Evolutionary conservation across 148 eudicot species (phyloP).

Genomic region (Rhododendron simsii): DNA sequence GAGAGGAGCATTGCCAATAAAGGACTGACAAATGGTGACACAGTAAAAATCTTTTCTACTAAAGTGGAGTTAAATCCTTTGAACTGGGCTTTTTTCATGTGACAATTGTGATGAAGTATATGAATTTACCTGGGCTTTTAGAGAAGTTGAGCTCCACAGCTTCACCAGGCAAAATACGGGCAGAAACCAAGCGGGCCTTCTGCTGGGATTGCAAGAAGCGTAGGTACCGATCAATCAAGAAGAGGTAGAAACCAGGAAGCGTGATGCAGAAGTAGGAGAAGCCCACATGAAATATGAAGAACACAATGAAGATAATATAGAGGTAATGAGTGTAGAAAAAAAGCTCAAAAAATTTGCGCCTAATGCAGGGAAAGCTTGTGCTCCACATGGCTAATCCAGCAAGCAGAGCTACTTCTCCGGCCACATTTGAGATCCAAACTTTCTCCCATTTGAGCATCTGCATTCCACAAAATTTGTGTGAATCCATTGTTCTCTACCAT

Average conservation of each 20-base stretch:
- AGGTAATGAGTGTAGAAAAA: constrained; percentile 53
- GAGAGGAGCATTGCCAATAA: too few relatives aligned
- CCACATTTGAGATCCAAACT: constrained; percentile 29
- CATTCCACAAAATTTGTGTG: constrained; percentile 12
- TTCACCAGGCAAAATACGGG: constrained; percentile 48
- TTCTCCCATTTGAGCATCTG: constrained; percentile 40
- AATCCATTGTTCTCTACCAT: background rate
- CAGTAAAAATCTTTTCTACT: background rate
- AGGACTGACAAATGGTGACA: background rate
- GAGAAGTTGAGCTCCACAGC: constrained; percentile 75
- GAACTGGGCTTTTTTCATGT: background rate
- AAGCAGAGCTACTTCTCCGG: constrained; percentile 42
- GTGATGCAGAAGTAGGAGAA: constrained; percentile 27
- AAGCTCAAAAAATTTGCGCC: constrained; percentile 47
- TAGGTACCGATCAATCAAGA: constrained; percentile 44
- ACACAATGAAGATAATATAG: constrained; percentile 35
- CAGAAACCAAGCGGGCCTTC: constrained; percentile 34
- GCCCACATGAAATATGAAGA: constrained; percentile 41
- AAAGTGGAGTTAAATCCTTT: background rate
- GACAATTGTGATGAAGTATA: background rate
- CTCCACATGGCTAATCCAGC: constrained; percentile 44
- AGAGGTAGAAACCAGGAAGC: constrained; percentile 48
- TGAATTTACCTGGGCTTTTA: constrained; percentile 35
- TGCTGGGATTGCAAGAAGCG: constrained; percentile 43
- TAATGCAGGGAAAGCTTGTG: constrained; percentile 27